phyloP scores from a whole-genome alignment of 805 yeast genomes.

The Candida saitoana region DNA sequence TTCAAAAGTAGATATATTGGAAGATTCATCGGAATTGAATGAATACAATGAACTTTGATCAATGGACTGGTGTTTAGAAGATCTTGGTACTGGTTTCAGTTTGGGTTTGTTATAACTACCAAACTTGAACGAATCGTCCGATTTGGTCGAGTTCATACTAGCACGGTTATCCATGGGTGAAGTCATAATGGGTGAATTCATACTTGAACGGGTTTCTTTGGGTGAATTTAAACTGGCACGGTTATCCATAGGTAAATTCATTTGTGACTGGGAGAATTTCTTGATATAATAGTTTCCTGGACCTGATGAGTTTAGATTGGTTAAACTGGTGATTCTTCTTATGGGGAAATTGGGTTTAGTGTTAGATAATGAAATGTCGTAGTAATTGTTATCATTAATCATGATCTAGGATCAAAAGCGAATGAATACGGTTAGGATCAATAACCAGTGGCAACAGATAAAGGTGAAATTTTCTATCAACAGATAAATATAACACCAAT shows the following conservation, averaged over 20 bases:
- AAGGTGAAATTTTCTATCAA: too few relatives aligned
- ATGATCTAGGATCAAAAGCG: conserved; percentile 1
- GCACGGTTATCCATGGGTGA: not conserved
- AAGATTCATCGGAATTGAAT: not conserved
- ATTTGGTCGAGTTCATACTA: not conserved
- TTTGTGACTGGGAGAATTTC: conserved; percentile 4
- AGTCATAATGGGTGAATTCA: not conserved
- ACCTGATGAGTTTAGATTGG: not conserved
- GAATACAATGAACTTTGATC: conserved; percentile 1
- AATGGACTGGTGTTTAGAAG: not conserved
- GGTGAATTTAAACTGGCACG: not conserved
- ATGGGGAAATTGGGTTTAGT: not conserved
- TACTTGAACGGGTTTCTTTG: not conserved
- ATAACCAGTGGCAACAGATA: not conserved
- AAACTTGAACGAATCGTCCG: not conserved
- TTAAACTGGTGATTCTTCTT: conserved; percentile 2
- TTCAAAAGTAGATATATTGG: conserved; percentile 12
- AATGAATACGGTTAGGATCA: not conserved
- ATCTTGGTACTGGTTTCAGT: not conserved
- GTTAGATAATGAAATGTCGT: conserved; percentile 1
- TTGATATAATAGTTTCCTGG: conserved; percentile 3
- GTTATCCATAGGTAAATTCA: not conserved
- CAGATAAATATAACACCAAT: too few relatives aligned
- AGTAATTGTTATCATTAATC: conserved; percentile 5
- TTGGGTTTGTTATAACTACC: not conserved